A percentile compares a stretch with the other conserved stretches of the same genome.
These are phyloP conservation scores for Populus ilicifolia DNA, from an alignment of 345 rosid genomes.

Conservation along the genomic window DNA sequence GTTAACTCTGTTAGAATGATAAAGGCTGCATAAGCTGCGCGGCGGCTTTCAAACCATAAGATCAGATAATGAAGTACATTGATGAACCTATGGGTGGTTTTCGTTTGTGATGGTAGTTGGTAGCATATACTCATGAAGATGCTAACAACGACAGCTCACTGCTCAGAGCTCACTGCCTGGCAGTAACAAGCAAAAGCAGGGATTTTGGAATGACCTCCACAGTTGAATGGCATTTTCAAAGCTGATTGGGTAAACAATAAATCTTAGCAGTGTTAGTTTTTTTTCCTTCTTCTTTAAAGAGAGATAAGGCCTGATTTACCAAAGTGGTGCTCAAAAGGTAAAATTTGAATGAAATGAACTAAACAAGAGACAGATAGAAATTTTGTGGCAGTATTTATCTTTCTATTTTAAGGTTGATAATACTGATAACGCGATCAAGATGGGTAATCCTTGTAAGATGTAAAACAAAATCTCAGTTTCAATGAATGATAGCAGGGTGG, in stretches of 20 bases:
- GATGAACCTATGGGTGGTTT: too few relatives aligned
- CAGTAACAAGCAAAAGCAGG: too few relatives aligned
- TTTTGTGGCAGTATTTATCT: not conserved
- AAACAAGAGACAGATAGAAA: not conserved
- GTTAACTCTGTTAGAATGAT: too few relatives aligned
- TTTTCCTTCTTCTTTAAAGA: not conserved
- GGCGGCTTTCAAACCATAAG: not conserved
- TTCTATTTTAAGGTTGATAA: not conserved
- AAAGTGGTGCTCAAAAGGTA: not conserved
- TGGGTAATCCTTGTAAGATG: too few relatives aligned
- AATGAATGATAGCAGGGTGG: not conserved
- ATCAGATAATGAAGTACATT: too few relatives aligned
- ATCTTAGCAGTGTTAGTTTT: not conserved
- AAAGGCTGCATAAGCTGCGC: not conserved
- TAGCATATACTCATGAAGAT: not conserved
- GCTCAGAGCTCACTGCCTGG: too few relatives aligned
- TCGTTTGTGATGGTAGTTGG: too few relatives aligned
- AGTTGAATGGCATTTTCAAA: not conserved
- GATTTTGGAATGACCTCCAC: too few relatives aligned
- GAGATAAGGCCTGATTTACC: not conserved
- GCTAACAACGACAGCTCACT: not conserved
- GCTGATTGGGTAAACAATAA: not conserved
- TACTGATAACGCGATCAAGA: not conserved
- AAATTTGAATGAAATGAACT: not conserved
- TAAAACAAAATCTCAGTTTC: too few relatives aligned